Evolutionary conservation across 192 early-diverging fungal species (phyloP), one percentile per base, ranked within the genome.

Genomic region (Phlyctochytrium planicorne): DNA sequence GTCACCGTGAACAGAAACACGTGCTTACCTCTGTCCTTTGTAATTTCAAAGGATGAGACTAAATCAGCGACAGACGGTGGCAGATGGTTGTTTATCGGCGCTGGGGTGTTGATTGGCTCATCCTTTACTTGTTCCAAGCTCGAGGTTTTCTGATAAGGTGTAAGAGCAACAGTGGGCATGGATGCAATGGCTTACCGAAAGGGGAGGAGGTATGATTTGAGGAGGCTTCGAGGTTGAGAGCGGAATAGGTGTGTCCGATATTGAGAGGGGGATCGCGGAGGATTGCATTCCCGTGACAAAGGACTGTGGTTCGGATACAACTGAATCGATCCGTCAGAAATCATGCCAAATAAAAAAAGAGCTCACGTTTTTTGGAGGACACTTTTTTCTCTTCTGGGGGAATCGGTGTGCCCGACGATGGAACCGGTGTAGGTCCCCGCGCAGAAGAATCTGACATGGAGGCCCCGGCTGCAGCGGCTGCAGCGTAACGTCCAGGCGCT

Each of bases 1-100:
- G 40, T 47, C 6, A 47, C 40, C 6, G 40, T 47, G 20, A 6
- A 20, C 30, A 14, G 30, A 36, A 59, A 24, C 3, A 17, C 27
- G 2, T 60, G 65, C 70, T 59, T 73, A 85, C 82, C 72, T 79
- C 84, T 80, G 36, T 85, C 82, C 78, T 86, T 85, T 31, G 87
- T 87, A 30, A 80, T 79, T 66, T 88, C 83, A 73, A 88, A 90
- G 29, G 83, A 84, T 17, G 81, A 76, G 63, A 89, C 84, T 31
- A 91, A 77, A 57, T 91, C 90, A 1, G 81, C 80, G 55, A 90
- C 78, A 24, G 88, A 80, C 23, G 89, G 84, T 1, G 89, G 88
- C 4, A 91, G 71, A 37, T 80, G 65, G 64, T 74, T 84, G 60
- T 81, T 77, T 30, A 80, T 63, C 27, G 78, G 66, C 60, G 74